Conservation (phyloP, 2,329 filamentous ascomycete species). For the Grosmannia penicillata region DNA sequence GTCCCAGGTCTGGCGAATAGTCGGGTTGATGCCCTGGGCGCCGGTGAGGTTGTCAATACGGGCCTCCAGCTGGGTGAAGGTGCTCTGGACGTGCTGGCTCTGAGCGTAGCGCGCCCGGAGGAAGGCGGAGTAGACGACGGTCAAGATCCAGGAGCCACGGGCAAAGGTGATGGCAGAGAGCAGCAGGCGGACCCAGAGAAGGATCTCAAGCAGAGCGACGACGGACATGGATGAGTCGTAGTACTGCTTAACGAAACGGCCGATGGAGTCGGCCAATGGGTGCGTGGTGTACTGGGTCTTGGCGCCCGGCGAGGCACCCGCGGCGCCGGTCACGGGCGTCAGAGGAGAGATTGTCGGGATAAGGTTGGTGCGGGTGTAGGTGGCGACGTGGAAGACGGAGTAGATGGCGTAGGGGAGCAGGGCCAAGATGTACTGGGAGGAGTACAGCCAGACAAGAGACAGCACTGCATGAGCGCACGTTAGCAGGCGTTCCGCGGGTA, state of each 20-base stretch:
- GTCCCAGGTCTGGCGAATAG: slow-evolving; percentile 66
- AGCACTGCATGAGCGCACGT: slow-evolving; percentile 44
- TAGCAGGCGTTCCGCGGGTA: too few relatives aligned
- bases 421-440: slow-evolving; percentile 76
- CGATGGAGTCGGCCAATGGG: slow-evolving; percentile 68
- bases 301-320: slow-evolving; percentile 38
- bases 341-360: slow-evolving; percentile 73
- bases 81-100: slow-evolving; percentile 82
- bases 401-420: slow-evolving; percentile 92
- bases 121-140: slow-evolving; percentile 79
- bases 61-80: slow-evolving; percentile 57
- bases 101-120: slow-evolving; percentile 80
- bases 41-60: slow-evolving; percentile 70
- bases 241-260: slow-evolving; percentile 92
- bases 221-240: slow-evolving; percentile 94
- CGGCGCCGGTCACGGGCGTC: slow-evolving; percentile 34
- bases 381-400: slow-evolving; percentile 96
- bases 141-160: slow-evolving; percentile 78
- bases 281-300: slow-evolving; percentile 39
- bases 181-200: slow-evolving; percentile 71
- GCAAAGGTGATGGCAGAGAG: slow-evolving; percentile 75
- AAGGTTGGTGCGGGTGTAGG: slow-evolving; percentile 86
- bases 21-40: slow-evolving; percentile 75
- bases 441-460: slow-evolving; percentile 89
- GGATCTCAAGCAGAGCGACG: slow-evolving; percentile 77